Evolutionary conservation across 495 filamentous ascomycete genomes (phyloP).

Genomic region (Penicillium antarcticum): DNA sequence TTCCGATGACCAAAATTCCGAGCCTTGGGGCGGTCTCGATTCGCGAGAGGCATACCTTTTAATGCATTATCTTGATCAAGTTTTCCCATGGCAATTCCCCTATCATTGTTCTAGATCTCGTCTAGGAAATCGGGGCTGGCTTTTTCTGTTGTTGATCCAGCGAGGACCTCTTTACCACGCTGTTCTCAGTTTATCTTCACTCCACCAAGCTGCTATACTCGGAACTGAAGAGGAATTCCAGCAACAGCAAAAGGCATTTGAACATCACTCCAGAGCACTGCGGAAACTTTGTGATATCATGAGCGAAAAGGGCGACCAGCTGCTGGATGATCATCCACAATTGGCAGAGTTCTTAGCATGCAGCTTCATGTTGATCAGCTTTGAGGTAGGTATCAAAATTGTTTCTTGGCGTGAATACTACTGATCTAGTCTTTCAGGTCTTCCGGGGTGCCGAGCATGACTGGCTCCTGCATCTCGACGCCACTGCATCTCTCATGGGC

Average conservation of each 20-base stretch:
- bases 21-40: not conserved
- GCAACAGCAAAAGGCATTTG: constrained; percentile 1
- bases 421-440: not conserved
- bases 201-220: constrained; percentile 1
- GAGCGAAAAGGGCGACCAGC: constrained; percentile 5
- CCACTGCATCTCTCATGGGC: constrained; percentile 1
- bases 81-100: constrained; percentile 9
- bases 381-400: not conserved
- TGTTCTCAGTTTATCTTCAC: constrained; percentile 1
- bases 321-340: constrained; percentile 1
- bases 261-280: constrained; percentile 1
- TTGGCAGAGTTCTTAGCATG: constrained; percentile 5
- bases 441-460: constrained; percentile 7
- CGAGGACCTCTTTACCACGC: constrained; percentile 6
- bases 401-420: not conserved
- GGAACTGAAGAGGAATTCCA: constrained; percentile 2
- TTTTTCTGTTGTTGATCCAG: constrained; percentile 2
- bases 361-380: constrained; percentile 10
- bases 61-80: constrained; percentile 16
- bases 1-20: not conserved
- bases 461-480: constrained; percentile 5
- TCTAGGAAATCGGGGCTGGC: constrained; percentile 4
- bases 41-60: constrained; percentile 10
- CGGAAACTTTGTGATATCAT: constrained; percentile 4
- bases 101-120: constrained; percentile 1